phyloP scores from a whole-genome alignment of 352 stramenopile species.

The Pythium sukuiense region DNA sequence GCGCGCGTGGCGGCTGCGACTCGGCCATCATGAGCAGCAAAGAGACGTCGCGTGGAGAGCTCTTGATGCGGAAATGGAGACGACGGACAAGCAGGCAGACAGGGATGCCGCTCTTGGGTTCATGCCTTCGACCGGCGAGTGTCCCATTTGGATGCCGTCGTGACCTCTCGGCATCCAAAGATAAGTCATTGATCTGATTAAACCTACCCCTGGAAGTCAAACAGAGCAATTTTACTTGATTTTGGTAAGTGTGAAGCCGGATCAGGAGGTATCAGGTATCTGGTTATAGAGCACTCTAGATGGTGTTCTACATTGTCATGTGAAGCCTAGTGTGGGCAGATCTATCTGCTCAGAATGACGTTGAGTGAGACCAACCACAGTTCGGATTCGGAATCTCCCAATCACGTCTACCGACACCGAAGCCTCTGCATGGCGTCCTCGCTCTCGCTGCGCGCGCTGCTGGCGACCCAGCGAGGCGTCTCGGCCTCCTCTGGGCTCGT shows the following conservation, averaged over 20 bases:
- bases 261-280: neutral
- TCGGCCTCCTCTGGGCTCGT: neutral
- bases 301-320: neutral
- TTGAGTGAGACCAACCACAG: constrained; percentile 5
- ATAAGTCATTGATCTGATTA: neutral
- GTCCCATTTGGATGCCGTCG: neutral
- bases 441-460: constrained; percentile 22
- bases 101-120: neutral
- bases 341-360: neutral
- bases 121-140: neutral
- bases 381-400: constrained; percentile 2
- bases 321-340: neutral
- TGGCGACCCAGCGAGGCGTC: constrained; percentile 11
- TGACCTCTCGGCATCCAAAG: constrained; percentile 6
- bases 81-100: neutral
- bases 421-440: constrained; percentile 16
- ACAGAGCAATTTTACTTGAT: neutral
- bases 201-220: neutral
- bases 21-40: neutral
- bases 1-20: constrained; percentile 15
- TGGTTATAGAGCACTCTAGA: neutral
- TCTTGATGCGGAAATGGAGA: neutral
- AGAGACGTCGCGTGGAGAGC: neutral
- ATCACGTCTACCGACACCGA: neutral
- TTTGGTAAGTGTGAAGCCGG: no score